These are phyloP conservation scores for Fusarium hostae DNA, from an alignment of 2,329 filamentous ascomycete species.

Conservation along the genomic window DNA sequence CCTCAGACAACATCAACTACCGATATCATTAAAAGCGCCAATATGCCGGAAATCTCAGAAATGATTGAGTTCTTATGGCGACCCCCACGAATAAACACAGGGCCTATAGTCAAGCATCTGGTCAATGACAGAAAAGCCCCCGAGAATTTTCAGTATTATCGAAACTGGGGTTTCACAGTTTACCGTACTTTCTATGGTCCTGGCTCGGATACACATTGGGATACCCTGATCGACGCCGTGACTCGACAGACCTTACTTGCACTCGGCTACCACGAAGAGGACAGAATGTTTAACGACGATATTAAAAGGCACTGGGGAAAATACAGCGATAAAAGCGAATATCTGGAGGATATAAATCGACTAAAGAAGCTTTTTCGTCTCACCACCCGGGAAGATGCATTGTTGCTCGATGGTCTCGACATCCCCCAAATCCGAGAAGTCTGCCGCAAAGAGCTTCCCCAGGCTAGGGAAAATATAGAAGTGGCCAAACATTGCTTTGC, in stretches of 20 bases:
- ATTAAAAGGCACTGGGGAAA: background rate
- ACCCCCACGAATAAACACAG: background rate
- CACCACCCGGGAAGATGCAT: background rate
- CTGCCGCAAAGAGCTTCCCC: background rate
- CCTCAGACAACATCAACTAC: background rate
- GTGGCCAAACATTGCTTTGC: background rate
- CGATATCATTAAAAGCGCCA: background rate
- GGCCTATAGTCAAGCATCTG: background rate
- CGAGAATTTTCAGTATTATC: slow-evolving; percentile 3
- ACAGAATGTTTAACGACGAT: background rate
- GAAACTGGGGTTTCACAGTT: background rate
- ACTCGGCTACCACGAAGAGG: background rate
- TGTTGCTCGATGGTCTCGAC: background rate
- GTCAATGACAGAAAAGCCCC: background rate
- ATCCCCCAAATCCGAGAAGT: background rate
- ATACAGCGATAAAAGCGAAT: background rate
- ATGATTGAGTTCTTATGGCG: background rate
- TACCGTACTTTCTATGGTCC: background rate
- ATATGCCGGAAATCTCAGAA: background rate
- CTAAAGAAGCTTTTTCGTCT: slow-evolving; percentile 7
- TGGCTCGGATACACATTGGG: background rate
- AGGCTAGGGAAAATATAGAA: background rate
- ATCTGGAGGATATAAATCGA: background rate
- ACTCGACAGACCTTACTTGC: slow-evolving; percentile 5
- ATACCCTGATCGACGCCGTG: slow-evolving; percentile 3